phyloP scores from a whole-genome alignment of 805 yeast species.

The Candida sakaeoensis region DNA sequence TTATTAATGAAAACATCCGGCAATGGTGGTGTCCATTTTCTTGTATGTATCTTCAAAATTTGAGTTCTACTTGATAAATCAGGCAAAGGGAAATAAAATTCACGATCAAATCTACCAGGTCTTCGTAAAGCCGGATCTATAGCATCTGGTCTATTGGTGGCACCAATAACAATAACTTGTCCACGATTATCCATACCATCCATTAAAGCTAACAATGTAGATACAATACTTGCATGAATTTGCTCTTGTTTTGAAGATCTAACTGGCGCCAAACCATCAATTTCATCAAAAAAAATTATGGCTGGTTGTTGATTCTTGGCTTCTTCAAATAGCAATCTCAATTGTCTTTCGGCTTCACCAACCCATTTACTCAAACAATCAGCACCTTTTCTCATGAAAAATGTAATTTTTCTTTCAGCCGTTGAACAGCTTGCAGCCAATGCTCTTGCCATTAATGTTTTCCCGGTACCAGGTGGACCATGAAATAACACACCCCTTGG shows the following conservation, averaged over 20 bases:
- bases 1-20: constrained; percentile 53
- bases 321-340: constrained; percentile 87
- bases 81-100: constrained; percentile 93
- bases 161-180: constrained; percentile 96
- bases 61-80: constrained; percentile 73
- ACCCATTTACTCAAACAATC: constrained; percentile 98
- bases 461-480: constrained; percentile 99
- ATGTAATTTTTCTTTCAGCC: constrained; percentile 80
- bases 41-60: constrained; percentile 81
- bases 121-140: constrained; percentile 97
- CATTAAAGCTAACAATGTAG: constrained; percentile 92
- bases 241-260: constrained; percentile 97
- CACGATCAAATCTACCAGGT: constrained; percentile 97
- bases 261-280: constrained; percentile 97
- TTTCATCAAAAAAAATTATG: constrained; percentile 94
- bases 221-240: constrained; percentile 95
- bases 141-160: constrained; percentile 96
- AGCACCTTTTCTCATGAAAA: constrained; percentile 98
- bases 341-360: constrained; percentile 96
- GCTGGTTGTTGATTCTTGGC: constrained; percentile 95
- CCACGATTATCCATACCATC: constrained; percentile 99
- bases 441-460: constrained; percentile 96
- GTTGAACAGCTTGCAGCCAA: constrained; percentile 93
- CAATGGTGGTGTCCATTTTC: constrained; percentile 80
- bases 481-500: constrained; percentile 97